These are phyloP conservation scores for Daldinia concentrica DNA, from an alignment of 495 filamentous ascomycete genomes.

Conservation along the genomic window DNA sequence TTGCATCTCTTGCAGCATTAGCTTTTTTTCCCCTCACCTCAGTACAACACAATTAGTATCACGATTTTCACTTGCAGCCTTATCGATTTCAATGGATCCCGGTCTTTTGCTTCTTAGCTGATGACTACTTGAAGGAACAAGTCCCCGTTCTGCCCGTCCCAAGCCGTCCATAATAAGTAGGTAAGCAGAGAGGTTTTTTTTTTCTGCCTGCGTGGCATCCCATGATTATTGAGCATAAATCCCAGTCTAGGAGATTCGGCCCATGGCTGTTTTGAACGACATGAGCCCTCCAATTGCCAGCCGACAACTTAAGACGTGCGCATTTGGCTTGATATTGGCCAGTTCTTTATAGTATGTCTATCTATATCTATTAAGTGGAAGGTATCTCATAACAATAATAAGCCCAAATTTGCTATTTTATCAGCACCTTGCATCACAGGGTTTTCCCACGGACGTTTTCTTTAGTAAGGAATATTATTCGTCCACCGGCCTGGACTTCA, in stretches of 20 bases:
- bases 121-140: constrained; percentile 12
- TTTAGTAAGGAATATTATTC: constrained; percentile 1
- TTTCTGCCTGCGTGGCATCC: constrained; percentile 32
- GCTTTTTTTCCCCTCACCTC: constrained; percentile 27
- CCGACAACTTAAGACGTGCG: background rate
- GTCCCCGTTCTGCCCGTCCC: background rate
- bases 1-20: constrained; percentile 44
- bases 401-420: background rate
- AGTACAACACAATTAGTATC: constrained; percentile 23
- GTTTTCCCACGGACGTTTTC: background rate
- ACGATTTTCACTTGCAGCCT: constrained; percentile 34
- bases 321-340: background rate
- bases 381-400: constrained; percentile 1
- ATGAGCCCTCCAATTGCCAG: constrained; percentile 7
- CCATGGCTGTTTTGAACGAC: constrained; percentile 2
- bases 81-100: constrained; percentile 28
- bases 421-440: constrained; percentile 1
- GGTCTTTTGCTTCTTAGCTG: constrained; percentile 14
- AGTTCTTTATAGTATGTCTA: background rate
- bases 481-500: background rate
- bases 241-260: constrained; percentile 10
- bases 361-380: background rate
- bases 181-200: constrained; percentile 21
- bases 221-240: constrained; percentile 12
- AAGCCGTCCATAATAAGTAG: constrained; percentile 4